Conservation (phyloP, 1,284 basidiomycete species). For the Agroathelia rolfsii region DNA sequence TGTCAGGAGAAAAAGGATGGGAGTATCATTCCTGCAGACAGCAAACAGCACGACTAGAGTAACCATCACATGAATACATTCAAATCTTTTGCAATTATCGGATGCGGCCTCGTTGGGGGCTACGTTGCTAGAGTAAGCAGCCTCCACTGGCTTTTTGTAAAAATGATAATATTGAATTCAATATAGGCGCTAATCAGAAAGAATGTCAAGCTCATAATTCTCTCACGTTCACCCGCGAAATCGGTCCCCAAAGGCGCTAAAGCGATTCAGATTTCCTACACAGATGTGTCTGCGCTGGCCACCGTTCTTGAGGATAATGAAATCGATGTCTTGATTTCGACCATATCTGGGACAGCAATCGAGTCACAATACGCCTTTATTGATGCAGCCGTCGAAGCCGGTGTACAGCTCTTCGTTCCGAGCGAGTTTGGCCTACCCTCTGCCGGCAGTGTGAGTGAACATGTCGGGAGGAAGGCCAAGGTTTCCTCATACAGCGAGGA, state of each 20-base stretch:
- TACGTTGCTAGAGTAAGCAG: too few relatives aligned
- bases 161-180: too few relatives aligned
- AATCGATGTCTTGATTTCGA: conserved; percentile 13
- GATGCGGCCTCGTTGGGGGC: too few relatives aligned
- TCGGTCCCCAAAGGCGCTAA: too few relatives aligned
- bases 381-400: conserved; percentile 17
- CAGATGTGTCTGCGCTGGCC: conserved; percentile 10
- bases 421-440: conserved; percentile 15
- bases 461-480: conserved; percentile 10
- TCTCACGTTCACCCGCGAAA: too few relatives aligned
- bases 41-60: too few relatives aligned
- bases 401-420: conserved; percentile 20
- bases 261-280: conserved; percentile 14
- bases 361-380: conserved; percentile 15
- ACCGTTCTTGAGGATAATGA: conserved; percentile 13
- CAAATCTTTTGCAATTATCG: conserved; percentile 9
- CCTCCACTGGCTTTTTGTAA: too few relatives aligned
- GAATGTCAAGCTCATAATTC: too few relatives aligned
- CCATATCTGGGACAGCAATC: conserved; percentile 9
- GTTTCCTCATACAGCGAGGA: conserved; percentile 5
- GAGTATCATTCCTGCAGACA: too few relatives aligned
- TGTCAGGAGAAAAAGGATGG: too few relatives aligned
- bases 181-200: too few relatives aligned
- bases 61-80: too few relatives aligned
- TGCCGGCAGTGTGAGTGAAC: conserved; percentile 8